phyloP scores from a whole-genome alignment of 2,329 filamentous ascomycete species.

The Penicillium digitatum region DNA sequence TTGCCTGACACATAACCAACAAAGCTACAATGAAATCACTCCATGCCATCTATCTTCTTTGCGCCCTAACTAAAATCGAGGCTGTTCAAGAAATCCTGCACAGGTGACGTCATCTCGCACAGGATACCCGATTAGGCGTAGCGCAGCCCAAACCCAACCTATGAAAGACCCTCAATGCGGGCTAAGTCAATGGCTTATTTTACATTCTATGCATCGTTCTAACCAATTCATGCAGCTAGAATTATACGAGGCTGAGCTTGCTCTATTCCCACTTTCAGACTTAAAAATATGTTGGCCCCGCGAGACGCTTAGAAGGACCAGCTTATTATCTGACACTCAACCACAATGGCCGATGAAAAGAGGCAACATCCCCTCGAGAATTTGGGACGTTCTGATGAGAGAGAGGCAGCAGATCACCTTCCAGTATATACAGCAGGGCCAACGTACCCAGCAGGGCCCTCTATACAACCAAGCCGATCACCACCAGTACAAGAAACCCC shows the following conservation, averaged over 20 bases:
- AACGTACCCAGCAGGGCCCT: constrained; percentile 1
- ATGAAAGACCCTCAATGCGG: not conserved
- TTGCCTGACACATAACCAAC: not conserved
- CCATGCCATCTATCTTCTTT: not conserved
- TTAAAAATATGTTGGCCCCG: constrained; percentile 1
- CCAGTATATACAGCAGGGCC: constrained; percentile 1
- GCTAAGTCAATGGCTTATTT: not conserved
- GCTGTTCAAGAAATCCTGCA: not conserved
- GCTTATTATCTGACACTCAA: not conserved
- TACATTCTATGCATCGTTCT: not conserved
- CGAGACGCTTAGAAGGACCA: not conserved
- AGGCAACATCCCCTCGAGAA: not conserved
- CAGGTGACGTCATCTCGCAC: constrained; percentile 3
- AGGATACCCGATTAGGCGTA: constrained; percentile 8
- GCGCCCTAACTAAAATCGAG: not conserved
- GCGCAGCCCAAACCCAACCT: not conserved
- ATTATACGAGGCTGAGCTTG: not conserved
- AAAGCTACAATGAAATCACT: not conserved
- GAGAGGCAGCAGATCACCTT: not conserved
- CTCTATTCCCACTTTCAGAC: not conserved
- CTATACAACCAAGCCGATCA: not conserved
- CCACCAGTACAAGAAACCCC: not conserved
- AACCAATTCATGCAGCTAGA: not conserved
- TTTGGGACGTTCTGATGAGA: not conserved
- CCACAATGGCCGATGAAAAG: constrained; percentile 5